Conservation (phyloP, 192 early-diverging fungal genomes). For the Coemansia brasiliensis region DNA sequence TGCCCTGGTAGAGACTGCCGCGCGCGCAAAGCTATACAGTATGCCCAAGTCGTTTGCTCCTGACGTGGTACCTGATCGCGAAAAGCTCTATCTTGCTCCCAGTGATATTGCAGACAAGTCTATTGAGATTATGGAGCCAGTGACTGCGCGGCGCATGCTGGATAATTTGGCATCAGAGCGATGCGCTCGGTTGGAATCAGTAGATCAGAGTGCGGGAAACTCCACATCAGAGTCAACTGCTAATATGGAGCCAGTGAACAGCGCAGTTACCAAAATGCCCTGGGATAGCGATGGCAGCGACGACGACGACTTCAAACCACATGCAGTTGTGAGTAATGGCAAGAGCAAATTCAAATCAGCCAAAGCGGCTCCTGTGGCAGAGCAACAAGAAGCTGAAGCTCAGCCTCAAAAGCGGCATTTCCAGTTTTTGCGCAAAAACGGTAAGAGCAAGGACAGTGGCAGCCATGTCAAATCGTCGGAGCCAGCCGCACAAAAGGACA, state of each 20-base stretch:
- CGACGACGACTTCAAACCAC: slow-evolving; percentile 28
- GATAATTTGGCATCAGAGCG: slow-evolving; percentile 50
- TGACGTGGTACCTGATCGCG: slow-evolving; percentile 42
- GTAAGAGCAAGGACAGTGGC: slow-evolving; percentile 35
- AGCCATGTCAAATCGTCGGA: slow-evolving; percentile 18
- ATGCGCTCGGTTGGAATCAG: slow-evolving; percentile 25
- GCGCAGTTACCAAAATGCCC: slow-evolving; percentile 19
- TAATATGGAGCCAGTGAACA: slow-evolving; percentile 14
- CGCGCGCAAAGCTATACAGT: slow-evolving; percentile 32
- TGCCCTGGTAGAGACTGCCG: slow-evolving; percentile 36
- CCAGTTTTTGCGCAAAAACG: slow-evolving; percentile 45
- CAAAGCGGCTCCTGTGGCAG: slow-evolving; percentile 1
- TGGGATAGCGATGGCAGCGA: slow-evolving; percentile 49
- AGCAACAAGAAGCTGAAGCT: slow-evolving; percentile 19
- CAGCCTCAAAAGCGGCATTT: slow-evolving; percentile 49
- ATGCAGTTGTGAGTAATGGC: slow-evolving; percentile 1
- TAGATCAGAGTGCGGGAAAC: slow-evolving; percentile 23
- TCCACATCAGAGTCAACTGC: slow-evolving; percentile 41
- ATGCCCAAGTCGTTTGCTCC: slow-evolving; percentile 34
- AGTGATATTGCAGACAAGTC: slow-evolving; percentile 51
- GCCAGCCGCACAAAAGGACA: slow-evolving; percentile 26
- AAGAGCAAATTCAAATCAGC: background rate
- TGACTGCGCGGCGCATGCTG: slow-evolving; percentile 56
- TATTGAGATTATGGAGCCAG: slow-evolving; percentile 58
- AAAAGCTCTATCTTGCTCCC: slow-evolving; percentile 28